Evolutionary conservation across 345 rosid genomes (phyloP).

Genomic region (Pistacia vera): DNA sequence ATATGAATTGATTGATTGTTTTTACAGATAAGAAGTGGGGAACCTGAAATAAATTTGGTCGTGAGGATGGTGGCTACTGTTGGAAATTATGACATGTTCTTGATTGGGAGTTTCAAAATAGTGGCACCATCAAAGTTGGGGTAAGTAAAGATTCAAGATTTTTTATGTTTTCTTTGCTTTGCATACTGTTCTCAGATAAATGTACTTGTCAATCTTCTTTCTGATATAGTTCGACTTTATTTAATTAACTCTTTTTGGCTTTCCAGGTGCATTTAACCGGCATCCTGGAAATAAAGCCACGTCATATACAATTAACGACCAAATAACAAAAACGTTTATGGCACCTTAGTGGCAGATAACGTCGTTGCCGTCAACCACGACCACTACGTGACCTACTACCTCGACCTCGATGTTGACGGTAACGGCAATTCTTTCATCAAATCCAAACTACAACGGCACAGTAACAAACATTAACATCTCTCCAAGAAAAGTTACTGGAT

Average conservation of each 20-base stretch:
- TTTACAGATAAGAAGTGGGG: slow-evolving; percentile 65
- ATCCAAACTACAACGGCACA: slow-evolving; percentile 43
- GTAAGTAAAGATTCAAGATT: slow-evolving; percentile 32
- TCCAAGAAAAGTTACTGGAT: slow-evolving; percentile 78
- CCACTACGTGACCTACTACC: slow-evolving; percentile 73
- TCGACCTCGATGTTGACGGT: slow-evolving; percentile 83
- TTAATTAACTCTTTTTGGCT: background rate
- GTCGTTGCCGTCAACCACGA: slow-evolving; percentile 75
- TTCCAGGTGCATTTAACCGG: slow-evolving; percentile 71
- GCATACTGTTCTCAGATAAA: background rate
- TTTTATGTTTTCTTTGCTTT: background rate
- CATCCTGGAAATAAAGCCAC: slow-evolving; percentile 58
- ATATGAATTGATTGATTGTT: background rate
- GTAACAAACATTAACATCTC: slow-evolving; percentile 29
- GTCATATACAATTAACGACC: slow-evolving; percentile 43
- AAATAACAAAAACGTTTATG: slow-evolving; percentile 47
- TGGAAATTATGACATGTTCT: slow-evolving; percentile 79
- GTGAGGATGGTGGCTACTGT: slow-evolving; percentile 77
- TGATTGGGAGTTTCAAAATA: slow-evolving; percentile 78
- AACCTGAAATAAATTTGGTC: slow-evolving; percentile 63
- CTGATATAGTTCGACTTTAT: background rate
- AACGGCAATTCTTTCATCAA: slow-evolving; percentile 66
- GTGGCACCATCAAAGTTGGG: slow-evolving; percentile 67
- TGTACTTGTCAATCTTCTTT: background rate
- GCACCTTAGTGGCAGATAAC: slow-evolving; percentile 67